Base-by-base conservation (phyloP, 2,329 filamentous ascomycete species). In the Sporothrix humicola region DNA sequence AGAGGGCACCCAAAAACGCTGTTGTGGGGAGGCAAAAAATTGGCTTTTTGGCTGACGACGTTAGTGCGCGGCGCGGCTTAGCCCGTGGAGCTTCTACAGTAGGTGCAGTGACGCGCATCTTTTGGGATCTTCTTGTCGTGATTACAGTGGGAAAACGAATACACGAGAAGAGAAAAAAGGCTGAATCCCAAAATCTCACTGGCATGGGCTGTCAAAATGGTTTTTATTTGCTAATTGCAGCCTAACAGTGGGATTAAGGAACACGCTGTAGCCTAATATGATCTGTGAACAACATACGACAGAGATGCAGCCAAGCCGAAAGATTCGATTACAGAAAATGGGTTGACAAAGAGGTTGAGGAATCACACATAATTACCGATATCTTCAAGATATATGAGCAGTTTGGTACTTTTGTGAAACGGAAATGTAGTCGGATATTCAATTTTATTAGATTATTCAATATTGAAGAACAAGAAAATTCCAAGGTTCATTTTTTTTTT, bases 31-130 rank as follows among this genome's bases (percentile, higher is more conserved):
- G 50, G 50, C 66, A 31, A 26, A 56, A 37, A 66, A 66, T 37
- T 37, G 31, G 31, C 31, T 37, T 37, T 37, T 12, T 37, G 31
- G 66, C 66, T 69, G 46, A 56, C 66, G 66, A 26, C 48, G 65
- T 68, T 68, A 69, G 66, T 69, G 23, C 23, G 23, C 23, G 23
- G 66, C 56, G 66, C 66, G 66, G 66, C 66, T 69, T 54, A 69
- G 66, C 50, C 65, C 66, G 66, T 42, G 66, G 50, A 54, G 66
- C 20, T 42, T 46, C n/a, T 20, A 37, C 31, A 37, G 7, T 56
- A 4, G 13, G 59, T 8, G 8, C n/a, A 26, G 61, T 26, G 42
- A 66, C n/a, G 61, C 6, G 37, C 17, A 17, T 37, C 31, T 37
- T 37, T 37, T 37, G 31, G 31, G 4, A 37, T 37, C 31, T 44